These are phyloP conservation scores for Chamaecyparis obtusa DNA, from an alignment of 75 land plant species.

Conservation along the genomic window DNA sequence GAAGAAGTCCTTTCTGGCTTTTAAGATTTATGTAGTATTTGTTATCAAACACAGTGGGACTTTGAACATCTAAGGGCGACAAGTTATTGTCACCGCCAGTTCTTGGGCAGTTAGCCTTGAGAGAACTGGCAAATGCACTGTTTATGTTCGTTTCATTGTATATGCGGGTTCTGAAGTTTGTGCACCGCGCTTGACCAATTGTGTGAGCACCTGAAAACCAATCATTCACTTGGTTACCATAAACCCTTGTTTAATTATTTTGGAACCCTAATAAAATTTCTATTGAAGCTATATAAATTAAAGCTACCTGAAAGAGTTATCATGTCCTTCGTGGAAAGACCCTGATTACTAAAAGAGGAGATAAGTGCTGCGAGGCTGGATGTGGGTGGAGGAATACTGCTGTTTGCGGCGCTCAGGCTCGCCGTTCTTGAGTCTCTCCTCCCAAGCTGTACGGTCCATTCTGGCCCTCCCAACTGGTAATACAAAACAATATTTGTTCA, in stretches of 20 bases:
- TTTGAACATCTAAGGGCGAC: no score
- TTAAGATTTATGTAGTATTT: neutral
- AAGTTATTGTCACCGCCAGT: neutral
- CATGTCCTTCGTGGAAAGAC: slow-evolving; percentile 19
- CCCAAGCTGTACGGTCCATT: slow-evolving; percentile 31
- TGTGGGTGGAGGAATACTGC: slow-evolving; percentile 10
- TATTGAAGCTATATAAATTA: neutral
- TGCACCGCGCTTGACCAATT: no score
- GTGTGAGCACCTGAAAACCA: slow-evolving; percentile 38
- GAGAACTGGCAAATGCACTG: no score
- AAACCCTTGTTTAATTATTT: neutral
- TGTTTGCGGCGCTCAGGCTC: slow-evolving; percentile 14
- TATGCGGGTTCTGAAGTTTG: no score
- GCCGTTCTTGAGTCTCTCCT: slow-evolving; percentile 30
- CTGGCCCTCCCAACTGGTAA: neutral
- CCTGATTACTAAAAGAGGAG: neutral
- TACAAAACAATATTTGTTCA: no score
- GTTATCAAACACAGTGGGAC: neutral
- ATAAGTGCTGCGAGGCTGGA: slow-evolving; percentile 6
- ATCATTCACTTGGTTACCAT: neutral
- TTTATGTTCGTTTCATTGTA: no score
- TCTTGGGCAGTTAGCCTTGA: no score
- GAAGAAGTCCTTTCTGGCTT: neutral
- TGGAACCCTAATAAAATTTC: neutral
- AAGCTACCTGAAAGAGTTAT: slow-evolving; percentile 20